These are phyloP conservation scores for Nothomitra cinnamomea DNA, from an alignment of 2,329 filamentous ascomycete genomes.

Conservation along the genomic window DNA sequence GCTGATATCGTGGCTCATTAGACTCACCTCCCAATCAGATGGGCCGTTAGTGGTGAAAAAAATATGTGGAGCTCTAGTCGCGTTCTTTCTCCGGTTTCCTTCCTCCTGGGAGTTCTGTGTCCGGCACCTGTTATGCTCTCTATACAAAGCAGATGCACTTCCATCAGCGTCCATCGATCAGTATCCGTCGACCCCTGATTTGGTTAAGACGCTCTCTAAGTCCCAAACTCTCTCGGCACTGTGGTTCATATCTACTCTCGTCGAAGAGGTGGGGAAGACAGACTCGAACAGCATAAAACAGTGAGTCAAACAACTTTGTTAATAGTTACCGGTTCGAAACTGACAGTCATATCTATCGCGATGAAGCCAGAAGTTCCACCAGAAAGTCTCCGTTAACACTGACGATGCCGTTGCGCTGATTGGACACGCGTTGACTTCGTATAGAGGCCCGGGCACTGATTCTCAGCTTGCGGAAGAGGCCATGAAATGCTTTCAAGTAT, in stretches of 20 bases:
- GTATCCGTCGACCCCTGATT: constrained; percentile 25
- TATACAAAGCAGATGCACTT: constrained; percentile 30
- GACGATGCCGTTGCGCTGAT: constrained; percentile 33
- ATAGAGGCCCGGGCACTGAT: neutral
- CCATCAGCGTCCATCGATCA: constrained; percentile 31
- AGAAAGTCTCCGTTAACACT: constrained; percentile 34
- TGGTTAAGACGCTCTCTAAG: constrained; percentile 30
- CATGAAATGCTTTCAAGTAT: constrained; percentile 44
- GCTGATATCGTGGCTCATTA: constrained; percentile 45
- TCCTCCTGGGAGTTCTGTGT: constrained; percentile 49
- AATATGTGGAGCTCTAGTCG: constrained; percentile 58
- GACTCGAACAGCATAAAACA: constrained; percentile 43
- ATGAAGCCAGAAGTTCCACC: constrained; percentile 28
- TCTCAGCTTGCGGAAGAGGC: constrained; percentile 24
- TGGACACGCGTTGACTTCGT: constrained; percentile 22
- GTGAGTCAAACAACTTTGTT: constrained; percentile 20
- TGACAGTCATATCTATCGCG: neutral
- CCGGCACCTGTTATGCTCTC: constrained; percentile 42
- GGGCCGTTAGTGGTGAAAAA: constrained; percentile 52
- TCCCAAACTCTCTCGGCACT: constrained; percentile 39
- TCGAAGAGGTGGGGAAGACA: constrained; percentile 50
- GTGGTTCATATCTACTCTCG: constrained; percentile 47
- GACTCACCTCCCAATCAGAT: constrained; percentile 33
- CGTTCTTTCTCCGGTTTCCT: constrained; percentile 57
- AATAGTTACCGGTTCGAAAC: neutral